phyloP scores from a whole-genome alignment of 768 basidiomycete species.

The Flagelloscypha sp. region DNA sequence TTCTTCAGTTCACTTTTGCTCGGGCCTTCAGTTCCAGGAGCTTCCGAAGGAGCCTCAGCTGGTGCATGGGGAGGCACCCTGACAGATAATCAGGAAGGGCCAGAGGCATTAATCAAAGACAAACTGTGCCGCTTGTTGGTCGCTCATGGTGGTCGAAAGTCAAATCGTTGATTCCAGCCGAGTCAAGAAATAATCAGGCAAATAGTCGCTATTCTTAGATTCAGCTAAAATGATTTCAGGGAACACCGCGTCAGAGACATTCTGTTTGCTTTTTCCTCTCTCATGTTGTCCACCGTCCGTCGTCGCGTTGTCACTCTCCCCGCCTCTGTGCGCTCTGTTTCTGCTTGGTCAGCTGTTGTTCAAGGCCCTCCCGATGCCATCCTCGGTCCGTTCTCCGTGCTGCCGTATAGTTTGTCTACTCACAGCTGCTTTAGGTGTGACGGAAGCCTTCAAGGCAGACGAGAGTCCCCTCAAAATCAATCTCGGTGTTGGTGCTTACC shows the following conservation, averaged over 20 bases:
- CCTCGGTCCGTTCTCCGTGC: constrained; percentile 49
- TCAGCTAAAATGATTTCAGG: no score
- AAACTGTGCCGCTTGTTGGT: no score
- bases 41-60: no score
- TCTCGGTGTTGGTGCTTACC: constrained; percentile 94
- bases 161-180: no score
- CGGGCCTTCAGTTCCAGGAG: constrained; percentile 53
- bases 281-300: constrained; percentile 35
- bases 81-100: no score
- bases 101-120: no score
- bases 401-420: constrained; percentile 11
- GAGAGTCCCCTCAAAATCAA: constrained; percentile 90
- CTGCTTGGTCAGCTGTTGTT: constrained; percentile 75
- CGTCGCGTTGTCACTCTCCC: constrained; percentile 40
- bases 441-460: constrained; percentile 96
- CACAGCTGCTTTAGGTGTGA: constrained; percentile 48
- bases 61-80: no score
- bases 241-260: no score
- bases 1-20: constrained; percentile 90
- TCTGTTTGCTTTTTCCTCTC: constrained; percentile 18
- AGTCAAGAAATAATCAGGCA: no score
- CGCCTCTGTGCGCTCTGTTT: constrained; percentile 40
- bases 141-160: no score
- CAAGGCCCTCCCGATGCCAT: constrained; percentile 91
- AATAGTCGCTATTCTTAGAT: no score